Evolutionary conservation across 2,329 filamentous ascomycete species (phyloP), one percentile per base, ranked within the genome.

Genomic region (Colletotrichum sublineola): DNA sequence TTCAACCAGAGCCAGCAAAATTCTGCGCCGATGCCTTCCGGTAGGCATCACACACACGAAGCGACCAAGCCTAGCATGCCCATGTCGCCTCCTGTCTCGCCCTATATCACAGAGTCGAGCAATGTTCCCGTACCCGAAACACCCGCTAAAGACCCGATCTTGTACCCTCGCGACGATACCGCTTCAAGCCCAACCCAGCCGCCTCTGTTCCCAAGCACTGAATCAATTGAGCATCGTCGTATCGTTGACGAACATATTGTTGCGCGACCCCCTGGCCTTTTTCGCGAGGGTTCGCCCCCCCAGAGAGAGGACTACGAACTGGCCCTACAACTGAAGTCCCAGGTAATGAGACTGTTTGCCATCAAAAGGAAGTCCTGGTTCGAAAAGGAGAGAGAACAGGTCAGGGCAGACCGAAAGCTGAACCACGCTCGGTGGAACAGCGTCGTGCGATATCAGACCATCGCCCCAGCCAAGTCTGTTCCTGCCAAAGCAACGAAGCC

Each of bases 1-100:
- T 91, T 90, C 78, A 80, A 76, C 58, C 80, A 82, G 77, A 38
- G 46, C 20, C 71, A 74, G 29, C 70, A 68, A 31, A 53, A 40
- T 12, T 62, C 55, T 46, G 40, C 31, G 15, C n/a, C 62, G 15
- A 53, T 63, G n/a, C 24, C 42, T 20, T 48, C 61, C 18, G 46
- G n/a, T 24, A 36, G 38, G 4, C 40, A 52, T 36, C 44, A 29
- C 5, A 29, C 18, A 31, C 42, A 64, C 36, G 77, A 78, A 63
- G 73, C 78, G 56, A 40, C 62, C 73, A 81, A 80, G 74, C 80
- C 78, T 53, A 80, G 78, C 33, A 79, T 82, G 75, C 84, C 82
- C 58, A 84, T 89, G 75, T 91, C 89, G 44, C 89, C 89, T 36
- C 89, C 89, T 4, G 85, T 90, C 66, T 91, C 89, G 42, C 87